Evolutionary conservation across 1,139 yeast species (phyloP).

Genomic region (Pichia norvegensis): DNA sequence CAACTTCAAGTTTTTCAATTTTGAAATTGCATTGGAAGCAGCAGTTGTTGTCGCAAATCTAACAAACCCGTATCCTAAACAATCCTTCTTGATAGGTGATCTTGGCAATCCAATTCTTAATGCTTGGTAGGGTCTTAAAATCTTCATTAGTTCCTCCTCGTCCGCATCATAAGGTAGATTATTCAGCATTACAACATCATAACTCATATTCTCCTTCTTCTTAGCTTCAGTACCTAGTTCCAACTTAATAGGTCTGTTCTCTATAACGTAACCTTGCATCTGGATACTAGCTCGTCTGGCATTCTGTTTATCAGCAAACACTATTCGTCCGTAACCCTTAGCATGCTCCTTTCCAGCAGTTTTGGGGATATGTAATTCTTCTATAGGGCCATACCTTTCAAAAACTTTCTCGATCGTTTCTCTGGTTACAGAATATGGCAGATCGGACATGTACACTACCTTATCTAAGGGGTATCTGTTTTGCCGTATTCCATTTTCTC

Average conservation of each 20-base stretch:
- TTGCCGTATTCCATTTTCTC: not conserved
- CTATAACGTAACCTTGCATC: slow-evolving; percentile 26
- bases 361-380: slow-evolving; percentile 13
- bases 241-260: slow-evolving; percentile 21
- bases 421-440: slow-evolving; percentile 21
- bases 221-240: slow-evolving; percentile 9
- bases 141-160: slow-evolving; percentile 21
- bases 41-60: slow-evolving; percentile 39
- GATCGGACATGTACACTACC: slow-evolving; percentile 16
- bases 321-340: slow-evolving; percentile 21
- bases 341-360: slow-evolving; percentile 14
- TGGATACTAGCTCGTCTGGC: slow-evolving; percentile 24
- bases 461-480: not conserved
- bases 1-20: slow-evolving; percentile 36
- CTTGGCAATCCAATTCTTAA: slow-evolving; percentile 23
- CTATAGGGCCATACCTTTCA: slow-evolving; percentile 19
- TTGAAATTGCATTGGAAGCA: slow-evolving; percentile 41
- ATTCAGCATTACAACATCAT: slow-evolving; percentile 21
- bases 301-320: slow-evolving; percentile 15
- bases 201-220: slow-evolving; percentile 8
- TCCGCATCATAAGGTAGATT: slow-evolving; percentile 22
- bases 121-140: slow-evolving; percentile 22
- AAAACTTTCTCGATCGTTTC: slow-evolving; percentile 20
- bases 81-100: slow-evolving; percentile 21
- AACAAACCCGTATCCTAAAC: slow-evolving; percentile 48